Base-by-base conservation (phyloP, 2,329 filamentous ascomycete species). In the Aspergillus fijiensis region DNA sequence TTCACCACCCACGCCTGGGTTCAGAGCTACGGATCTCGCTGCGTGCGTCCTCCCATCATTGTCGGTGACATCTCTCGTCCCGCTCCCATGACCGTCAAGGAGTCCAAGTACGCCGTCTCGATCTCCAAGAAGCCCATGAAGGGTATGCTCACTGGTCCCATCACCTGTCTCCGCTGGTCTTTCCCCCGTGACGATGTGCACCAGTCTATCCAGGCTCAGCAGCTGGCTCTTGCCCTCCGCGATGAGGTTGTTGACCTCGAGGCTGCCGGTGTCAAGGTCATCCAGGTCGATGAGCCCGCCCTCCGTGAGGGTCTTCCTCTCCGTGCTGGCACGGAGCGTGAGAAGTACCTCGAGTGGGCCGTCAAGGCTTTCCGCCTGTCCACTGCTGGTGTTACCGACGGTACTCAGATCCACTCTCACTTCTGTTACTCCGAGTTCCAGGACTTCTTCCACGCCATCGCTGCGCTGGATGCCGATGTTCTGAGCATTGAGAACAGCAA, bases 381-480 rank as follows among this genome's bases (percentile, higher is more conserved):
- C 68, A 96, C 93, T 72, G 88, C 92, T 63, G 95, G 92, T 79
- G 94, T 99, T 63, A 83, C 92, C 82, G 92, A 99, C 81, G 91
- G 89, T 61, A 99, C 95, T 70, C 95, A 99, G 87, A 97, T 99
- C 80, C 95, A 99, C 89, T 97, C 93, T 66, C 95, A 99, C 86
- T 99, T 99, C 91, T 99, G 95, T 82, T 99, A 99, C 89, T 98
- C 95, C 56, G 95, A 99, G 87, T 99, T 99, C 91, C 95, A 99
- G 84, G 95, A 99, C 86, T 99, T 99, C 87, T 99, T 99, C 92
- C 92, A 98, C 83, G 95, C 95, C 82, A 99, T 99, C 72, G 92
- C 95, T 67, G 94, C 95, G 63, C 89, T 99, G 67, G 95, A 99
- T 78, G 94, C 95, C 65, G 95, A 99, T 81, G 95, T 99, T 66